Base-by-base conservation (phyloP, 345 rosid genomes). In the Citrus sinensis region DNA sequence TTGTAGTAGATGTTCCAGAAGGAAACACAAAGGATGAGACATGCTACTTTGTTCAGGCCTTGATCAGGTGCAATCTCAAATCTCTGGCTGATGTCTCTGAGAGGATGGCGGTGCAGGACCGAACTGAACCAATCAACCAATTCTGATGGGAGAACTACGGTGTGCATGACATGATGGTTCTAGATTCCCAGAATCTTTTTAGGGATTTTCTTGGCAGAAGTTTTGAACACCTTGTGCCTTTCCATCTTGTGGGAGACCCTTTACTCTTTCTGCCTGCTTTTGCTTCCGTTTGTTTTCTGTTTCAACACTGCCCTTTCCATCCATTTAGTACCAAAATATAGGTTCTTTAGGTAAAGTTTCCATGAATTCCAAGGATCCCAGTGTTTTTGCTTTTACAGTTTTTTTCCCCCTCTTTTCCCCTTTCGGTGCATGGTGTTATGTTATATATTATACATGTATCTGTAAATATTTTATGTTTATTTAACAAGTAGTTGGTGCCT, bases 11-110 rank as follows among this genome's bases (percentile, higher is more conserved):
- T 77, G 97, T 92, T 76, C 99, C 99, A 29, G 88, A 94, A 32
- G 99, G 98, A 42, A 96, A 96, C 85, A 94, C 99, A 16, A 83
- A 82, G 82, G 99, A 96, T 16, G 99, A 96, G 42, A 96, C 99
- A 0, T 91, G 97, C 79, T 96, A 88, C 88, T 94, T 96, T 29
- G 98, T 93, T 22, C 85, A 90, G 81, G 89, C 98, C 51, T 84
- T 96, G 75, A 90, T 96, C 65, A 88, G 88, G 75, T 94, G 97
- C 89, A 96, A 96, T 85, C 93, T 96, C 71, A 92, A 93, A 73
- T 92, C 97, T 4, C 82, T 96, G 85, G 88, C 98, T 22, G 92
- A 89, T 81, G 93, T 92, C 71, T 94, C 95, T 0, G 98, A 94
- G 85, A 90, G 97, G 87, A 90, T 96, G 97, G 97, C 99, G 64